Conservation (phyloP, 2,329 filamentous ascomycete genomes). For the Penicillium sp. region DNA sequence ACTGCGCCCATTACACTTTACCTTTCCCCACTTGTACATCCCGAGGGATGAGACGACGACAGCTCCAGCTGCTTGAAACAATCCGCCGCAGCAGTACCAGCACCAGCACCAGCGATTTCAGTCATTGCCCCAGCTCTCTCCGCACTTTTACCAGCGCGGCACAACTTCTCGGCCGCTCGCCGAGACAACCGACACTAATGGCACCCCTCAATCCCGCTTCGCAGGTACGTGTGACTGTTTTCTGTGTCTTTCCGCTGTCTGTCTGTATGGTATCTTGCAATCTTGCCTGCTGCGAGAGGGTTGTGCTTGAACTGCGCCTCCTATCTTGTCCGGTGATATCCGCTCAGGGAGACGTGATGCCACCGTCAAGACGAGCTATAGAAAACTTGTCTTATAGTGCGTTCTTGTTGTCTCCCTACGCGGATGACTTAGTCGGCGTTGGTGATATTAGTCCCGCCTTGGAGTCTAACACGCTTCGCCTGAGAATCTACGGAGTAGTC, state of each 20-base stretch:
- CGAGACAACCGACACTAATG: constrained; percentile 17
- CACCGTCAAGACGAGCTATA: too few relatives aligned
- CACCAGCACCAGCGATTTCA: neutral
- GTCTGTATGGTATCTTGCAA: constrained; percentile 10
- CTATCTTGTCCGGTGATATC: neutral
- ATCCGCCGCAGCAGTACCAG: constrained; percentile 4
- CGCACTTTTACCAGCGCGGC: neutral
- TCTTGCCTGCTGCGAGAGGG: neutral
- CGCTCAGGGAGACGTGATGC: neutral
- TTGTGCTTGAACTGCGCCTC: neutral
- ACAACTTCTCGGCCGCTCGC: neutral
- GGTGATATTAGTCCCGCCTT: neutral
- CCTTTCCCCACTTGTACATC: neutral
- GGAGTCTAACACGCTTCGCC: neutral
- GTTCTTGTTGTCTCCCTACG: neutral
- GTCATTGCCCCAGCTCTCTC: neutral
- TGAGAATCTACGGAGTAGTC: neutral
- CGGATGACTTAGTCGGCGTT: neutral
- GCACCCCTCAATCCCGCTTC: constrained; percentile 28
- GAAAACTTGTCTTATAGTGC: neutral
- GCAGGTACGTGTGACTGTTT: constrained; percentile 23
- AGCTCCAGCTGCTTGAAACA: constrained; percentile 2
- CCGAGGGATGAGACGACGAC: constrained; percentile 12
- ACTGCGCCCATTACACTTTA: neutral
- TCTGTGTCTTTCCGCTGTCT: constrained; percentile 10